These are phyloP conservation scores for Cryptosporidium ubiquitum DNA, from an alignment of 169 alveolate species.

Conservation along the genomic window DNA sequence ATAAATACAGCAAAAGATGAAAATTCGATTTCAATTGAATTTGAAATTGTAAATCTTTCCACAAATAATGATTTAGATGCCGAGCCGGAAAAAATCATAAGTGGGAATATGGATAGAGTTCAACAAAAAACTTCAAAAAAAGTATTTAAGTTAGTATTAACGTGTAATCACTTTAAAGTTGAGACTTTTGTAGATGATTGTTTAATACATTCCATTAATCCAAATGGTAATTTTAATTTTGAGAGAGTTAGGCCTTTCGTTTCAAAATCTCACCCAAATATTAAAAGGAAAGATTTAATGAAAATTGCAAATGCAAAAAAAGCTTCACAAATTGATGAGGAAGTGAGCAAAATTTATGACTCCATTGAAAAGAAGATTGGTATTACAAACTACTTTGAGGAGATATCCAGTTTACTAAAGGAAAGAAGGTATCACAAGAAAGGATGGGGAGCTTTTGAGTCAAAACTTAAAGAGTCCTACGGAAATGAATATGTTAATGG, in stretches of 20 bases:
- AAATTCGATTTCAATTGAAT: background rate
- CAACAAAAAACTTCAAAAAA: background rate
- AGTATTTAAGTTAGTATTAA: background rate
- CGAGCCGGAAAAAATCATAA: background rate
- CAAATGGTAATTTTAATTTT: conserved; percentile 48
- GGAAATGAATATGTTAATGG: conserved; percentile 4
- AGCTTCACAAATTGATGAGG: background rate
- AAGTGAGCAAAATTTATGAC: conserved; percentile 4
- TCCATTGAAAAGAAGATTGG: conserved; percentile 12
- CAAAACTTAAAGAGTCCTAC: background rate
- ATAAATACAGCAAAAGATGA: background rate
- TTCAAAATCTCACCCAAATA: conserved; percentile 8
- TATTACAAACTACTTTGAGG: conserved; percentile 7
- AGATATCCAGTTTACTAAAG: conserved; percentile 6
- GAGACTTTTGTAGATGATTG: conserved; percentile 32
- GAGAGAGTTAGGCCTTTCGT: conserved; percentile 66
- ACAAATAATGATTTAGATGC: background rate
- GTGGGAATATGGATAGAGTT: background rate
- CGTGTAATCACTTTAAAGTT: conserved; percentile 21
- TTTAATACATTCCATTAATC: conserved; percentile 25
- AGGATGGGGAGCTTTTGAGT: conserved; percentile 38
- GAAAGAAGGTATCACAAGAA: conserved; percentile 46
- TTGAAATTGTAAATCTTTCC: background rate
- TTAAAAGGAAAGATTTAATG: conserved; percentile 40
- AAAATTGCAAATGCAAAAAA: conserved; percentile 9